These are phyloP conservation scores for Ogataea chonburiensis DNA, from an alignment of 805 yeast genomes.

Conservation along the genomic window DNA sequence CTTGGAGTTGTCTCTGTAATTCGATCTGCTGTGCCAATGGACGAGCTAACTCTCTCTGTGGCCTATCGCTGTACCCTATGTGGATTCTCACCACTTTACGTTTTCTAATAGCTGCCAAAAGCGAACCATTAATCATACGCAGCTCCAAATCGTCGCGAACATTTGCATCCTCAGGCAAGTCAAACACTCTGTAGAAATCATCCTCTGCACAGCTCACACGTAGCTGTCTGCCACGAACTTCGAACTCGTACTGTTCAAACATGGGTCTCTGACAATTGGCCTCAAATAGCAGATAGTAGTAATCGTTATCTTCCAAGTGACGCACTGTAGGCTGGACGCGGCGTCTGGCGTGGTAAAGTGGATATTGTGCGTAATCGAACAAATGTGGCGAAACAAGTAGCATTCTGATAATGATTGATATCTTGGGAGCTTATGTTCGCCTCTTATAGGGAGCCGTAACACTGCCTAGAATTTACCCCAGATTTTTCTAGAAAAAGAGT, in stretches of 20 bases:
- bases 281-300: conserved; percentile 27
- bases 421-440: background rate
- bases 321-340: conserved; percentile 13
- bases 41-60: background rate
- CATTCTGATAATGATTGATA: too few species aligned
- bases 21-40: too few species aligned
- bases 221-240: conserved; percentile 18
- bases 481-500: conserved; percentile 16
- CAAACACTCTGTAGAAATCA: conserved; percentile 19
- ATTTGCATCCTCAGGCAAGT: conserved; percentile 28
- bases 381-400: conserved; percentile 22
- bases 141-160: conserved; percentile 16
- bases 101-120: conserved; percentile 16
- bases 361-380: conserved; percentile 3
- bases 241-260: conserved; percentile 27
- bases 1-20: too few species aligned
- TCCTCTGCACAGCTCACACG: conserved; percentile 25
- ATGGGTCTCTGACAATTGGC: conserved; percentile 15
- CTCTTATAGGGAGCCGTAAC: conserved; percentile 2
- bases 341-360: conserved; percentile 4
- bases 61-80: background rate
- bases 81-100: conserved; percentile 3
- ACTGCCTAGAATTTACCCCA: conserved; percentile 12
- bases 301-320: conserved; percentile 20
- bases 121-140: conserved; percentile 18